These are phyloP conservation scores for Astrocystis sublimbata DNA, from an alignment of 495 filamentous ascomycete genomes.

Conservation along the genomic window DNA sequence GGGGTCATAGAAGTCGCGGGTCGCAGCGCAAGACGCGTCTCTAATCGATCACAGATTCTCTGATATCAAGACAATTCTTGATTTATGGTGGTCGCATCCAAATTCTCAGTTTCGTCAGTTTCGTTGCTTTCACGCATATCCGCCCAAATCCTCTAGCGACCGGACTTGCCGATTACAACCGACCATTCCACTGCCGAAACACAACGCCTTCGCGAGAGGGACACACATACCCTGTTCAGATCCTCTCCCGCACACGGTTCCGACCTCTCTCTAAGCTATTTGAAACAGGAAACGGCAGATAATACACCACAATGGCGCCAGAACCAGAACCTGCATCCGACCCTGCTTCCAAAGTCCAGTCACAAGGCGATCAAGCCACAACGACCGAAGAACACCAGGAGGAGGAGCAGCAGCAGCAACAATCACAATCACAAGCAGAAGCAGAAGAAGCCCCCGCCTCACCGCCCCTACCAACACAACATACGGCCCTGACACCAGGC, in stretches of 20 bases:
- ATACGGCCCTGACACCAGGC: constrained; percentile 64
- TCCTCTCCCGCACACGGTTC: neutral
- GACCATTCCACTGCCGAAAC: neutral
- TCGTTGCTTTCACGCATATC: neutral
- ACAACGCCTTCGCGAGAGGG: neutral
- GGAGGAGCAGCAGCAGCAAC: neutral
- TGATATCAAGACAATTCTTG: neutral
- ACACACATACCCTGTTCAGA: neutral
- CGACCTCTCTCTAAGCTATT: neutral
- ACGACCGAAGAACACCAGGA: constrained; percentile 10
- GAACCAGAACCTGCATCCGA: constrained; percentile 12
- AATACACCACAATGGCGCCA: constrained; percentile 3
- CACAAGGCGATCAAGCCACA: constrained; percentile 5
- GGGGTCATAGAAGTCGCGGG: neutral
- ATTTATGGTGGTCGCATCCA: too few relatives aligned
- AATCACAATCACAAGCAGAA: constrained; percentile 18
- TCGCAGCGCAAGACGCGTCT: constrained; percentile 16
- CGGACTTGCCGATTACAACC: too few relatives aligned
- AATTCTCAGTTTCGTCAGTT: neutral
- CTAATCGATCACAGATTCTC: neutral
- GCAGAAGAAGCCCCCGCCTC: constrained; percentile 14
- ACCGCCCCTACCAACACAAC: constrained; percentile 58
- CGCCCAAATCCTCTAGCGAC: neutral
- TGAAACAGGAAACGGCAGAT: neutral
- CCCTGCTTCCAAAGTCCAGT: neutral